Evolutionary conservation across 2,329 filamentous ascomycete species (phyloP), one percentile per base, ranked within the genome.

Genomic region (Colletotrichum sp.): DNA sequence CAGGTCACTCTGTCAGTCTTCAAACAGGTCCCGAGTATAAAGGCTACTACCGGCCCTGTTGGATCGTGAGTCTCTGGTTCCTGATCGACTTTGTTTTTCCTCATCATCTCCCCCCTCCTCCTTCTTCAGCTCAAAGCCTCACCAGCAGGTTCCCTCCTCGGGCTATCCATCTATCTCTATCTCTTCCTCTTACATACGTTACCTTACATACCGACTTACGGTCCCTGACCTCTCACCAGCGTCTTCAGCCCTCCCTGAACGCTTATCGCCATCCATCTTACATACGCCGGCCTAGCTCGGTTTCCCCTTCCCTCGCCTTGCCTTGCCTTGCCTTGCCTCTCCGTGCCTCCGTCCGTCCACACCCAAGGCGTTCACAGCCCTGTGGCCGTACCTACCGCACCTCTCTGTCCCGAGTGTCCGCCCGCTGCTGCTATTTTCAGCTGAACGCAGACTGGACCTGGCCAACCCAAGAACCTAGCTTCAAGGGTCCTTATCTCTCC

Each of bases 401-500:
- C 39, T 43, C 43, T 48, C 43, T 21, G 43, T 48, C 18, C 43
- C 43, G 43, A 52, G 43, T 66, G 52, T 55, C 39, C 34, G 60
- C 72, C 55, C 55, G 55, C 36, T 32, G 57, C 67, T 73, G 70
- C 74, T 76, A 76, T 76, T 76, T 76, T 74, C 74, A 76, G 74
- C 74, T 60, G 74, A 76, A 57, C 63, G 36, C 68, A 28, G 24
- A 43, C 39, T 48, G 39, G 39, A 7, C 55, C 65, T 43, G 71
- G 12, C 43, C 24, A 71, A 48, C 24, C 61, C 24, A 24, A 21
- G 60, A 26, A 59, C n/a, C 43, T 24, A 43, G 34, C 55, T 72
- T 73, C 74, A 76, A 52, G 74, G 74, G 74, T 76, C 67, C 72
- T 76, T 76, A 76, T 75, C 74, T 75, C 71, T 74, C 66, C n/a